Conservation (phyloP, 352 stramenopile species). For the Blastocystis sp. region DNA sequence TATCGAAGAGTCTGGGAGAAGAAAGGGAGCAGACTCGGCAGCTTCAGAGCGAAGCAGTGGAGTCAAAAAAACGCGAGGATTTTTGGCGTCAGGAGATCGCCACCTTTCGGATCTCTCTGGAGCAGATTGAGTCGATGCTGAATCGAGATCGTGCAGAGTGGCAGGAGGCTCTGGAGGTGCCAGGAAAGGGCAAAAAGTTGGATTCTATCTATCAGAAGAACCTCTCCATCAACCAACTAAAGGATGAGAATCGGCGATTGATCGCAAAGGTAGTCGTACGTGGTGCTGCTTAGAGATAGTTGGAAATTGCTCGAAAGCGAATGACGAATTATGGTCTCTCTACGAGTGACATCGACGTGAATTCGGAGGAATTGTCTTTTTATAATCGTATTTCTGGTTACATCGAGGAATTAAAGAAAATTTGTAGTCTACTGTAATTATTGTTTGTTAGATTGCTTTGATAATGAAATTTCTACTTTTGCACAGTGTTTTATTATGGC, state of each 20-base stretch:
- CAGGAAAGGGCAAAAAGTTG: background rate
- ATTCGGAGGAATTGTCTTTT: background rate
- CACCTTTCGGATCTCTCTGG: background rate
- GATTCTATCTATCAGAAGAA: constrained; percentile 29
- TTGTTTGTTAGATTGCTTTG: background rate
- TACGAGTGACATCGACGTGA: constrained; percentile 44
- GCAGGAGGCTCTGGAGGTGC: background rate
- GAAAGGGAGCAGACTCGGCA: background rate
- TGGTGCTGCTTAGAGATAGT: background rate
- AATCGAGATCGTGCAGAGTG: background rate
- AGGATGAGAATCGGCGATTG: constrained; percentile 43
- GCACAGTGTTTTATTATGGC: background rate
- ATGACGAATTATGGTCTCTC: constrained; percentile 46
- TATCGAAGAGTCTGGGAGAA: background rate
- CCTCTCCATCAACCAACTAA: constrained; percentile 41
- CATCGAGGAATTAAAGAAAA: background rate
- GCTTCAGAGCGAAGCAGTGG: background rate
- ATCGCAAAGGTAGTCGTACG: background rate
- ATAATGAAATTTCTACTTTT: background rate
- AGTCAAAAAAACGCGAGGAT: background rate
- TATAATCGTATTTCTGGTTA: background rate
- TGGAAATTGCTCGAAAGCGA: constrained; percentile 47
- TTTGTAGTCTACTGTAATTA: constrained; percentile 28
- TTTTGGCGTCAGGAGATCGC: background rate
- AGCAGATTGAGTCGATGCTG: background rate